phyloP scores from a whole-genome alignment of 192 early-diverging fungal genomes.

The Backusella westeae region DNA sequence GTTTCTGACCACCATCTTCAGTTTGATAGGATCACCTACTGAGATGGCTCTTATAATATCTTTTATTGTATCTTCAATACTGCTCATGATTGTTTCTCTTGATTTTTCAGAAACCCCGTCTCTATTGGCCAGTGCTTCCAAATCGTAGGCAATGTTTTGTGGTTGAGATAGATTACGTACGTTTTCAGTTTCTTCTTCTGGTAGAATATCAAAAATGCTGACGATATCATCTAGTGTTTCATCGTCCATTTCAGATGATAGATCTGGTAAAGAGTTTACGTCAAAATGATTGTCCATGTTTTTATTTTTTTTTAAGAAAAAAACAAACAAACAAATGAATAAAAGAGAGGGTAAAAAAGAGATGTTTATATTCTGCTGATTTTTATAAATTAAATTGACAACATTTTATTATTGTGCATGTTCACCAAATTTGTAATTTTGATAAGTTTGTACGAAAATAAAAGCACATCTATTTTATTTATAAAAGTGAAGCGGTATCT shows the following conservation, averaged over 20 bases:
- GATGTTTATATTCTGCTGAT: background rate
- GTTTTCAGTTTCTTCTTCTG: background rate
- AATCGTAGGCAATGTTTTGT: background rate
- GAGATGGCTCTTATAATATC: background rate
- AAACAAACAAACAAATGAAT: background rate
- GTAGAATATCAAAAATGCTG: background rate
- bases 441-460: too few species aligned
- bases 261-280: background rate
- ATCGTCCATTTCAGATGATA: background rate
- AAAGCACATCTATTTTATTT: too few species aligned
- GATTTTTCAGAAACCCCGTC: background rate
- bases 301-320: background rate
- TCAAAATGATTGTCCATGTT: background rate
- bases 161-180: background rate
- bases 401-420: background rate
- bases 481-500: too few species aligned
- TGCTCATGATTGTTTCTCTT: background rate
- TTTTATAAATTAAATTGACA: background rate
- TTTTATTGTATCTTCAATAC: constrained; percentile 4
- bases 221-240: background rate
- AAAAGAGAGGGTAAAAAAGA: background rate
- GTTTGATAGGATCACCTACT: background rate
- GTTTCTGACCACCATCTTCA: background rate
- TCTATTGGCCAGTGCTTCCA: background rate
- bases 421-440: background rate